A percentile compares a stretch with the other conserved stretches of the same genome.
Evolutionary conservation across 2,329 filamentous ascomycete species (phyloP).

Genomic region (Ceratocystis huliohia): DNA sequence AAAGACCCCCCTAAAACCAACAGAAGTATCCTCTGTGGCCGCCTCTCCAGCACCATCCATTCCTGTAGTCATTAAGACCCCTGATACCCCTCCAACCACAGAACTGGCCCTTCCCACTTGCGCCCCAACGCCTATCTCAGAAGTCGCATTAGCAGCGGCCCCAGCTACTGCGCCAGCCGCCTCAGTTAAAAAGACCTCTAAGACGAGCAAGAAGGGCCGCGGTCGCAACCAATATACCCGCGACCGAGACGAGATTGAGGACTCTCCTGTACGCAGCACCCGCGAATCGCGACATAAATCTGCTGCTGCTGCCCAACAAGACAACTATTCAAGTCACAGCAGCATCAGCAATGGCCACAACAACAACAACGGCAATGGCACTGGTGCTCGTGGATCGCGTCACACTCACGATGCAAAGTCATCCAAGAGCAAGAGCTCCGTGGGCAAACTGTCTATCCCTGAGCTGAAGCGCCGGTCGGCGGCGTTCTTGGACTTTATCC

Average conservation of each 20-base stretch:
- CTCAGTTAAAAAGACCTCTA: conserved; percentile 47
- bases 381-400: conserved; percentile 21
- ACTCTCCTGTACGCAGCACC: conserved; percentile 44
- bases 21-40: too few relatives aligned
- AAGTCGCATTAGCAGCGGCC: conserved; percentile 29
- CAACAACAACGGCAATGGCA: conserved; percentile 37
- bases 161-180: conserved; percentile 29
- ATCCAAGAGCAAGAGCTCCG: conserved; percentile 39
- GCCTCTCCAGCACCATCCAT: neutral
- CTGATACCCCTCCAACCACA: conserved; percentile 26
- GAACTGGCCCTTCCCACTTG: conserved; percentile 34
- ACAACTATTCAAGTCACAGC: conserved; percentile 20
- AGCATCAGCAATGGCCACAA: conserved; percentile 26
- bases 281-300: conserved; percentile 29
- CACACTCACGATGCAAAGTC: neutral
- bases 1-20: conserved; percentile 39
- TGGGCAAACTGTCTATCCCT: conserved; percentile 66
- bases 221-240: conserved; percentile 75
- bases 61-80: neutral
- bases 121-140: conserved; percentile 24
- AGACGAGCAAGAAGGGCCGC: conserved; percentile 52
- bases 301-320: neutral
- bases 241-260: conserved; percentile 52
- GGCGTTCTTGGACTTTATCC: conserved; percentile 80
- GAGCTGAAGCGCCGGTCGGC: conserved; percentile 79